Evolutionary conservation across 768 basidiomycete species (phyloP), one percentile per base, ranked within the genome.

Genomic region (Naganishia randhawae): DNA sequence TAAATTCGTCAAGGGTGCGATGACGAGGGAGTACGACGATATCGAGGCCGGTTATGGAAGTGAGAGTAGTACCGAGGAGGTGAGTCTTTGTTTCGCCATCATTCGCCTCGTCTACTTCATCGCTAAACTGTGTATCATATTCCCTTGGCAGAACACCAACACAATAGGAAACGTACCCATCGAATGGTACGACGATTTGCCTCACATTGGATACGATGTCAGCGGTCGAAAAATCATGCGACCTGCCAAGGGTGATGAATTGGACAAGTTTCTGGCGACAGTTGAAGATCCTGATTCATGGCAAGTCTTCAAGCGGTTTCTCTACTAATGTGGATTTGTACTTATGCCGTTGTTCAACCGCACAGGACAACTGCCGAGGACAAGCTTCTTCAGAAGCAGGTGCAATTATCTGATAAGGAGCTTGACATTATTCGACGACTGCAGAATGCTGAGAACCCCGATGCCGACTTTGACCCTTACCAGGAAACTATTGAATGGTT

Each of bases 151-250:
- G 93, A 85, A 87, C 64, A 90, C 90, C n/a, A 98, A 96, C 77
- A 91, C 94, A 69, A 87, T 96, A 73, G 96, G 96, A 63, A 85
- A 95, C 80, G 83, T 99, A 70, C 96, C 96, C 52, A 89, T 89
- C 85, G 93, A 99, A 76, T 99, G 95, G 93, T 99, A 99, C 80
- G 96, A 98, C 78, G 94, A 98, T 83, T 83, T 99, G 73, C 96
- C 96, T n/a, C 96, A 99, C 81, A 85, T 99, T 76, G 96, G 96
- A 52, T 99, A 99, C 81, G 86, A 92, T 80, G 87, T 98, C 73
- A 86, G 93, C 78, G 96, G 96, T 64, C 95, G 92, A 82, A 88
- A 88, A 78, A 88, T 99, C 54, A 84, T 98, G 71, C 89, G 92
- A 63, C 94, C 96, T 14, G 95, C 92, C 50, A 87, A 88, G 73